Evolutionary conservation across 176 grass and related monocot genomes (phyloP).

Genomic region (Oryza glumipatula): DNA sequence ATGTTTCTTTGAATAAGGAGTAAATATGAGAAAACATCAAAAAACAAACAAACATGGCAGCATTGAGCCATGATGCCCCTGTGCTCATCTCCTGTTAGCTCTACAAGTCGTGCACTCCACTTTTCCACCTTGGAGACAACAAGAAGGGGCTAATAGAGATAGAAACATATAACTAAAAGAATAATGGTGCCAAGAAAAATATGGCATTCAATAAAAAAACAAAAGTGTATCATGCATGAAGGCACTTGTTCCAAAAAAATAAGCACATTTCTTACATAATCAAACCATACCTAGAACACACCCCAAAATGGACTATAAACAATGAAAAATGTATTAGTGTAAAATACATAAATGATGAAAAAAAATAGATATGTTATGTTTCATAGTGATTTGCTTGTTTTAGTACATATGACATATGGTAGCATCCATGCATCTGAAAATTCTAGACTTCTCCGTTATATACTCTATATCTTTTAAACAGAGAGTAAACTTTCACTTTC

Average conservation of each 20-base stretch:
- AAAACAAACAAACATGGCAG: background rate
- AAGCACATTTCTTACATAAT: background rate
- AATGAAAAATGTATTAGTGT: background rate
- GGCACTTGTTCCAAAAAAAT: background rate
- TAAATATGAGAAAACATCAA: background rate
- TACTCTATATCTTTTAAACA: background rate
- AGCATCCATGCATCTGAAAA: too few relatives aligned
- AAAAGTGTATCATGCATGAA: background rate
- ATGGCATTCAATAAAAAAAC: background rate
- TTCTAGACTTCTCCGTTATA: background rate
- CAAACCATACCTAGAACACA: background rate
- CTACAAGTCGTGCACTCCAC: background rate
- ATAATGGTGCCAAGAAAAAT: background rate
- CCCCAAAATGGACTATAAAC: background rate
- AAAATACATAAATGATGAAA: background rate
- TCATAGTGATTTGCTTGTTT: background rate
- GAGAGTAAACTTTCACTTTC: background rate
- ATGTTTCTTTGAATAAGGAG: background rate
- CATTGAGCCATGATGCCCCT: background rate
- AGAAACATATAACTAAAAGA: background rate
- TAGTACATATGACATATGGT: background rate
- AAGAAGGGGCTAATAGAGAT: too few relatives aligned
- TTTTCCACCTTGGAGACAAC: background rate
- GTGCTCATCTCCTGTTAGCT: background rate
- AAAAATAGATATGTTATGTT: background rate